Evolutionary conservation across 2,329 filamentous ascomycete species (phyloP).

Genomic region (Fusarium torreyae): DNA sequence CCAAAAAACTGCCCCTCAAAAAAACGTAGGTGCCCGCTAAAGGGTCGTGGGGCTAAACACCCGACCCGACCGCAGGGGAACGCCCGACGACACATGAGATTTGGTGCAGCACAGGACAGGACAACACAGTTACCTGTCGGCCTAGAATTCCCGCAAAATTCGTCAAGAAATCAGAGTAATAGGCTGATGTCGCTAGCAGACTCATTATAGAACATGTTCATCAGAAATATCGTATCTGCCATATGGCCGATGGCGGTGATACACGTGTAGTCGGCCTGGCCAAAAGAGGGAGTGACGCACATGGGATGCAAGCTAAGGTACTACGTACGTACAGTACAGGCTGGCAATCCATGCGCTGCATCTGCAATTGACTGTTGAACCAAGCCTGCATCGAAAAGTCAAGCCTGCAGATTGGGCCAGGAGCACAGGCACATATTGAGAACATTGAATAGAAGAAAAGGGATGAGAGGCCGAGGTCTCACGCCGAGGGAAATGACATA

Average conservation of each 20-base stretch:
- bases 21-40: conserved; percentile 28
- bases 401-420: background rate
- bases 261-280: conserved; percentile 16
- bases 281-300: conserved; percentile 28
- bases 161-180: background rate
- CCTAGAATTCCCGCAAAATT: background rate
- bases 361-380: background rate
- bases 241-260: conserved; percentile 2
- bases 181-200: background rate
- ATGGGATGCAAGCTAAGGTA: conserved; percentile 21
- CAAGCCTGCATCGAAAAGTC: background rate
- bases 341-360: conserved; percentile 8
- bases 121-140: background rate
- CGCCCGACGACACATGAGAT: conserved; percentile 28
- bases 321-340: background rate
- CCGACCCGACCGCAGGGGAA: conserved; percentile 30
- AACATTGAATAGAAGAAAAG: background rate
- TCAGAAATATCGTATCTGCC: background rate
- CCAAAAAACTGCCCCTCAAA: conserved; percentile 40
- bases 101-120: conserved; percentile 14
- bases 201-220: background rate
- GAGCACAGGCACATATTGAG: background rate
- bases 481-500: conserved; percentile 18
- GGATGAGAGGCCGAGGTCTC: conserved; percentile 3
- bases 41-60: conserved; percentile 44